Percentiles rank a stretch among this genome's conserved stretches.
Evolutionary conservation across 2,329 filamentous ascomycete species (phyloP).

Genomic region (Sporothrix pseudoabietina): DNA sequence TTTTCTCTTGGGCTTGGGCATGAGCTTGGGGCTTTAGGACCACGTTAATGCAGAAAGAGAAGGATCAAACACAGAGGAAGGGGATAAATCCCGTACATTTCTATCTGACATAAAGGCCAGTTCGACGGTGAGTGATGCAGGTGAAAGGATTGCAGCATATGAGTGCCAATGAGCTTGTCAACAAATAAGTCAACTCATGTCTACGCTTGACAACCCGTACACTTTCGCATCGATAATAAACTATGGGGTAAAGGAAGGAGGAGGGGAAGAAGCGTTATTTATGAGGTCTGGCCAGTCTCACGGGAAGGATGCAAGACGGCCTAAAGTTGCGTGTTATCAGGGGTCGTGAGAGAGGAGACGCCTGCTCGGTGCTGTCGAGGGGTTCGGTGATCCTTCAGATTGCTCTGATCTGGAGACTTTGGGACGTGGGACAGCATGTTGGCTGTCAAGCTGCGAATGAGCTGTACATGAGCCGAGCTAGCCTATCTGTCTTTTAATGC

Average conservation of each 20-base stretch:
- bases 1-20: neutral
- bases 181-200: neutral
- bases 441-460: neutral
- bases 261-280: slow-evolving; percentile 5
- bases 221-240: neutral
- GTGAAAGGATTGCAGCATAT: neutral
- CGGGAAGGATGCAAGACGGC: slow-evolving; percentile 22
- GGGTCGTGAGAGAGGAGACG: neutral
- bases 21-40: no score
- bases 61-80: neutral
- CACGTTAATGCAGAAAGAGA: neutral
- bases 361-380: neutral
- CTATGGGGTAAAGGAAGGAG: no score
- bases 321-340: slow-evolving; percentile 23
- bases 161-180: slow-evolving; percentile 1
- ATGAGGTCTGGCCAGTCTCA: slow-evolving; percentile 1
- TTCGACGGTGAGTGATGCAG: neutral
- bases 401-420: neutral
- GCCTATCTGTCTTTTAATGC: neutral
- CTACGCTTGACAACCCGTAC: neutral
- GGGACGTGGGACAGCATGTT: neutral
- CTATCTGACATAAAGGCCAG: neutral
- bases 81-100: neutral
- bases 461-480: neutral
- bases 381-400: neutral